Conservation (phyloP, 805 yeast species). For the Diddensiella transvaalensis region DNA sequence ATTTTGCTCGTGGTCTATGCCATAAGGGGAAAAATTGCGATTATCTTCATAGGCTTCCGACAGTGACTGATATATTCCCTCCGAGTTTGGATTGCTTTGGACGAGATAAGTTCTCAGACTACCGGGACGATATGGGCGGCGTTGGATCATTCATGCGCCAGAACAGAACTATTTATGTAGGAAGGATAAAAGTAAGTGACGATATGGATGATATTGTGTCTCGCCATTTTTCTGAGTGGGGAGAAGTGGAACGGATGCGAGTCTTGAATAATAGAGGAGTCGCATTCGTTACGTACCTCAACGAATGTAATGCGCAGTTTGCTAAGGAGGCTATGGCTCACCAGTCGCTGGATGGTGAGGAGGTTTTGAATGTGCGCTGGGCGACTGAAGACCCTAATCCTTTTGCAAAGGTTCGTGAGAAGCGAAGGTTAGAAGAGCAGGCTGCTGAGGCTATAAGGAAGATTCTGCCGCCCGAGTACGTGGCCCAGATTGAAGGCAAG, state of each 20-base stretch:
- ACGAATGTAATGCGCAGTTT: slow-evolving; percentile 81
- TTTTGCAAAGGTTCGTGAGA: slow-evolving; percentile 47
- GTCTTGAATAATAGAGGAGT: slow-evolving; percentile 60
- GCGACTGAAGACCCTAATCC: slow-evolving; percentile 88
- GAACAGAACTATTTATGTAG: slow-evolving; percentile 77
- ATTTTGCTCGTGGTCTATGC: slow-evolving; percentile 88
- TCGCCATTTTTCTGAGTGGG: slow-evolving; percentile 67
- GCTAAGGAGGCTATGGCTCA: slow-evolving; percentile 93
- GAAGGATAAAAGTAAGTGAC: slow-evolving; percentile 47
- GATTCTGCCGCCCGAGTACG: slow-evolving; percentile 44
- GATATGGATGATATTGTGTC: slow-evolving; percentile 41
- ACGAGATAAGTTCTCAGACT: slow-evolving; percentile 74
- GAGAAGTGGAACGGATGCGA: slow-evolving; percentile 64
- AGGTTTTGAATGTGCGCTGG: slow-evolving; percentile 74
- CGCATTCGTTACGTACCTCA: slow-evolving; percentile 71
- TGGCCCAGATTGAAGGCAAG: slow-evolving; percentile 35
- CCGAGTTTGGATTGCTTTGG: slow-evolving; percentile 88
- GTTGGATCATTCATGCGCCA: slow-evolving; percentile 70
- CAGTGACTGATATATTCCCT: slow-evolving; percentile 50
- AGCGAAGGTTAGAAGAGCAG: slow-evolving; percentile 46
- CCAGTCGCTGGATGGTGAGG: slow-evolving; percentile 67
- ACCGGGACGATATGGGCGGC: slow-evolving; percentile 92
- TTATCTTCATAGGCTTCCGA: slow-evolving; percentile 75
- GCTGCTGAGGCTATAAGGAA: slow-evolving; percentile 44
- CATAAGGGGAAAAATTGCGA: slow-evolving; percentile 71